Evolutionary conservation across 108 stramenopile genomes (phyloP), one percentile per base, ranked within the genome.

Genomic region (Cyclotella cryptica): DNA sequence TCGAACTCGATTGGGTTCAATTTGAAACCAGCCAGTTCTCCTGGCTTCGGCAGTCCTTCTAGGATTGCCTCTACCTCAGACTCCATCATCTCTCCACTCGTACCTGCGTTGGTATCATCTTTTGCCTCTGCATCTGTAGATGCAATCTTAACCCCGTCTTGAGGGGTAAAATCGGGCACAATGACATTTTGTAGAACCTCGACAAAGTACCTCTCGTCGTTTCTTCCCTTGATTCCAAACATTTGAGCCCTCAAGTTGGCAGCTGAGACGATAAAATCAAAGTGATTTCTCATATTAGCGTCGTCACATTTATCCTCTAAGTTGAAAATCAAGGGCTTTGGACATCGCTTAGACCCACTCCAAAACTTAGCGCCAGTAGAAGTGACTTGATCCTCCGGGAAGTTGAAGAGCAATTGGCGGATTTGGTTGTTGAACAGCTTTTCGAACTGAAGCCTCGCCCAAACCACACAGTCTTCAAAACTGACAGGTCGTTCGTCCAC

Each of bases 61-160:
- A 86, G 71, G 24, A 99, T 81, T 26, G 80, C 68, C 14, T 86
- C 92, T 62, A 82, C 85, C 52, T 88, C 84, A 10, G 88, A 79
- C 43, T 97, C 94, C 27, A 57, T 70, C 41, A 90, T 90, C 17
- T 81, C 72, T 24, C 80, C 83, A 45, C 73, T 87, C 71, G 87
- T 70, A 29, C 49, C 75, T 24, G 73, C 45, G 27, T 58, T 65
- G 45, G 74, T 77, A 21, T 81, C 84, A 39, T 87, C 84, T 75
- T 93, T 86, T 30, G 88, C 91, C 87, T 98, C 94, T 40, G 89
- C 96, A 71, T 98, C 99, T 26, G 96, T 96, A 28, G 96, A 92
- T 17, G 98, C 96, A 80, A 99, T 99, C 87, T 98, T 98, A 53
- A 98, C 91, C 40, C 99, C 98, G 29, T 97, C 96, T 51, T 78